Evolutionary conservation across 768 basidiomycete species (phyloP).

Genomic region (Lactarius hatsudake): DNA sequence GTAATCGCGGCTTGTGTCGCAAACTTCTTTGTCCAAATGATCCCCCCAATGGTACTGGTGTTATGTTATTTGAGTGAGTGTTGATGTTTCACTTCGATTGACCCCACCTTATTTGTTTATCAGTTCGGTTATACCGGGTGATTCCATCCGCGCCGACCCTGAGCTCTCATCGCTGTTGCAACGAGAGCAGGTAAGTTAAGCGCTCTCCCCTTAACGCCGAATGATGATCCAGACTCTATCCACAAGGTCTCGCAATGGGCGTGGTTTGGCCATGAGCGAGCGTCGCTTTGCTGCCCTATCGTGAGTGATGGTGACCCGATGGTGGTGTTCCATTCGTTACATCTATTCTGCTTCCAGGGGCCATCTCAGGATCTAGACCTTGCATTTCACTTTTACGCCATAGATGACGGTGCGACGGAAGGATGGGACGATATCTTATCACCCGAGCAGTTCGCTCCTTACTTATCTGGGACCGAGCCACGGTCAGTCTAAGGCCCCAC

Average conservation of each 20-base stretch:
- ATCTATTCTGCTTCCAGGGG: background rate
- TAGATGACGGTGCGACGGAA: conserved; percentile 24
- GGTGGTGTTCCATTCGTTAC: background rate
- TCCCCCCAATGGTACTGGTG: conserved; percentile 25
- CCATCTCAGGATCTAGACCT: conserved; percentile 29
- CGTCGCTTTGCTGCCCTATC: conserved; percentile 26
- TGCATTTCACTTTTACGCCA: conserved; percentile 30
- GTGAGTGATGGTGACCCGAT: background rate
- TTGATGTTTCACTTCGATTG: background rate
- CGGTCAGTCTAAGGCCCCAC: conserved; percentile 17
- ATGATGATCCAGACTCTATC: background rate
- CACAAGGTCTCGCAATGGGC: conserved; percentile 22
- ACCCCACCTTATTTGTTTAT: background rate
- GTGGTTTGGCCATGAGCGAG: conserved; percentile 28
- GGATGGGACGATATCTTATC: conserved; percentile 24
- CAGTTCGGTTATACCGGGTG: conserved; percentile 26
- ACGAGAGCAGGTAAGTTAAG: conserved; percentile 18
- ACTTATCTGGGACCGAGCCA: conserved; percentile 20
- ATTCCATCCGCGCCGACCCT: conserved; percentile 22
- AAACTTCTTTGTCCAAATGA: conserved; percentile 19
- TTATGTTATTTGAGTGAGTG: conserved; percentile 34
- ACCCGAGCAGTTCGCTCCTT: conserved; percentile 16
- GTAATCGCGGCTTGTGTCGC: conserved; percentile 31
- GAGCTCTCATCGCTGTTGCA: conserved; percentile 20
- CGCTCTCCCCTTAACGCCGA: background rate